Evolutionary conservation across 345 rosid genomes (phyloP), one percentile per base, ranked within the genome.

Genomic region (Citrus australasica): DNA sequence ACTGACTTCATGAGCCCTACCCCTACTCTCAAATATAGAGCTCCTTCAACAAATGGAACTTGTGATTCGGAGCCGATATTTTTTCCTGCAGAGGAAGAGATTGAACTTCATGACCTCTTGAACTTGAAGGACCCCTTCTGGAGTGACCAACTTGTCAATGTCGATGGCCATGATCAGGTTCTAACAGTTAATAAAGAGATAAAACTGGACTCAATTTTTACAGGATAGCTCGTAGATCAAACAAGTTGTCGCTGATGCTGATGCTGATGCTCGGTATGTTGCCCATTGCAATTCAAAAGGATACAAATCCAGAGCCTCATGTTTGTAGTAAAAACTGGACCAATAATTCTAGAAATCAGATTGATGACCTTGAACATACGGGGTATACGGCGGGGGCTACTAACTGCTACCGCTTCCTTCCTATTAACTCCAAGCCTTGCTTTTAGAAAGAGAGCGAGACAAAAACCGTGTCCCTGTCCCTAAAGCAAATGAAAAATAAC

Each of bases 61-160:
- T 46, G 51, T 3, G 5, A 46, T 46, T 46, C 17, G 51, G 30
- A 59, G n/a, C 27, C 9, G 22, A 53, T 33, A 67, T 27, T 9
- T 28, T 25, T 33, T 14, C 6, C 71, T 13, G 48, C 22, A 61
- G 24, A 63, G 53, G 53, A 71, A 46, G 63, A 78, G n/a, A 70
- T 25, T 40, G 33, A 77, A 67, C 77, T 63, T 16, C 30, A 35
- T 51, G 55, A 75, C 51, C 14, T 46, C 17, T 11, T 46, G 67
- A 65, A 74, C 63, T 38, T 71, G 21, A 55, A 55, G 16, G 82
- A 82, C 33, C 74, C 72, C 2, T 80, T 61, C 22, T 60, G 68
- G 74, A 80, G 19, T 24, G 68, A 62, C 69, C 77, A 60, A 61
- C 48, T 58, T 35, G 35, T 25, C 11, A 72, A 66, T 4, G 33